These are phyloP conservation scores for Paracorniculantispora psalliotae DNA, from an alignment of 2,329 filamentous ascomycete genomes.

Conservation along the genomic window DNA sequence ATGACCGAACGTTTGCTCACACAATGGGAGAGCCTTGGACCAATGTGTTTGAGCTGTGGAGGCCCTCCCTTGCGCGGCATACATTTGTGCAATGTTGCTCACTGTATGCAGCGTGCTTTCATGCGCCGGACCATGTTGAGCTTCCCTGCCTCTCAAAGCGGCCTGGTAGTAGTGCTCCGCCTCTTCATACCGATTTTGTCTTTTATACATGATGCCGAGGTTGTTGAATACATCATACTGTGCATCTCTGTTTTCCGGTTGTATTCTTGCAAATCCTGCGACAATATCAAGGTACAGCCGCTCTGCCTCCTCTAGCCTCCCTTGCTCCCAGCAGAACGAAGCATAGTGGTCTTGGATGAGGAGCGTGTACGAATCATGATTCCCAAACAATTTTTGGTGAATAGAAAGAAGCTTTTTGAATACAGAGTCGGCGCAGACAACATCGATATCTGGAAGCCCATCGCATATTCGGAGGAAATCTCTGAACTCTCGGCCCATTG, in stretches of 20 bases:
- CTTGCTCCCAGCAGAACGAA: not conserved
- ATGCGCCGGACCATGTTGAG: not conserved
- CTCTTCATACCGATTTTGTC: not conserved
- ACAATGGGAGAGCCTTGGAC: not conserved
- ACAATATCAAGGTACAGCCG: not conserved
- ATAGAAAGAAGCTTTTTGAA: not conserved
- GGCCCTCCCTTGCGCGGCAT: not conserved
- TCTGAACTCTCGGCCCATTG: not conserved
- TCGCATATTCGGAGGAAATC: not conserved
- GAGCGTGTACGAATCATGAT: conserved; percentile 3
- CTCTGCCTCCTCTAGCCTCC: not conserved
- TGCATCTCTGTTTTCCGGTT: not conserved
- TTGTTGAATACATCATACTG: conserved; percentile 2
- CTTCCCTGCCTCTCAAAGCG: not conserved
- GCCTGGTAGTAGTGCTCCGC: not conserved
- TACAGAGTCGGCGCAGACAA: not conserved
- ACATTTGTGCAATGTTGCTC: conserved; percentile 1
- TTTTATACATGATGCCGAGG: not conserved
- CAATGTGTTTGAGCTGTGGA: conserved; percentile 1
- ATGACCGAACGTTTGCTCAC: not conserved
- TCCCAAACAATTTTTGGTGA: not conserved
- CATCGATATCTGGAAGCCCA: not conserved
- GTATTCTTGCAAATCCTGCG: not conserved
- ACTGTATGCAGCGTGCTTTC: not conserved
- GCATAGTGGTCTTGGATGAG: not conserved